Evolutionary conservation across 257 asterid genomes (phyloP).

Genomic region (Primulina eburnea): DNA sequence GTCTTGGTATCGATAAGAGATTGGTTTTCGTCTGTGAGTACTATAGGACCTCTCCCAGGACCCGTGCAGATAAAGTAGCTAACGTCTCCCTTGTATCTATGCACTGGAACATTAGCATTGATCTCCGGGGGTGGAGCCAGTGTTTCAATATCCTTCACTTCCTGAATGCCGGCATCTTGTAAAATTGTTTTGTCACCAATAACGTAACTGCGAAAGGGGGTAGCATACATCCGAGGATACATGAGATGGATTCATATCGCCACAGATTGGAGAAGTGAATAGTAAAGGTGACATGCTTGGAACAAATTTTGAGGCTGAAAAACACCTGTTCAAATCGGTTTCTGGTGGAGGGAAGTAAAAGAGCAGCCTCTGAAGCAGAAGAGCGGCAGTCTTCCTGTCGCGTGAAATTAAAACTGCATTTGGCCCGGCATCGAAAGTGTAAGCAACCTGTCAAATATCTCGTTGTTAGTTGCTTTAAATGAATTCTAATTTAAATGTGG

Average conservation of each 20-base stretch:
- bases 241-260: background rate
- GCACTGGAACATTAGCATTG: conserved; percentile 47
- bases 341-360: conserved; percentile 84
- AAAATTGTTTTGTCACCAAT: conserved; percentile 86
- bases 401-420: conserved; percentile 85
- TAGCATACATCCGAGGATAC: background rate
- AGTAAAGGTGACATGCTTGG: background rate
- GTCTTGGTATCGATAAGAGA: conserved; percentile 75
- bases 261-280: background rate
- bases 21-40: conserved; percentile 59
- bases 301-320: background rate
- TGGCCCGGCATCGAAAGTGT: conserved; percentile 97
- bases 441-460: conserved; percentile 62
- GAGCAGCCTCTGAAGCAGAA: conserved; percentile 69
- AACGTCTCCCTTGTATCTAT: conserved; percentile 70
- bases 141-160: conserved; percentile 66
- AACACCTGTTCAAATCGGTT: conserved; percentile 72
- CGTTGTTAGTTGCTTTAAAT: conserved; percentile 17
- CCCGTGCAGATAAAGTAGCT: conserved; percentile 75
- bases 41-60: conserved; percentile 72
- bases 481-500: background rate
- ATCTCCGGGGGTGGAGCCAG: conserved; percentile 79
- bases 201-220: conserved; percentile 54
- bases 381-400: conserved; percentile 68
- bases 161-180: conserved; percentile 74